These are phyloP conservation scores for Salvia miltiorrhiza DNA, from an alignment of 257 asterid genomes.

Conservation along the genomic window DNA sequence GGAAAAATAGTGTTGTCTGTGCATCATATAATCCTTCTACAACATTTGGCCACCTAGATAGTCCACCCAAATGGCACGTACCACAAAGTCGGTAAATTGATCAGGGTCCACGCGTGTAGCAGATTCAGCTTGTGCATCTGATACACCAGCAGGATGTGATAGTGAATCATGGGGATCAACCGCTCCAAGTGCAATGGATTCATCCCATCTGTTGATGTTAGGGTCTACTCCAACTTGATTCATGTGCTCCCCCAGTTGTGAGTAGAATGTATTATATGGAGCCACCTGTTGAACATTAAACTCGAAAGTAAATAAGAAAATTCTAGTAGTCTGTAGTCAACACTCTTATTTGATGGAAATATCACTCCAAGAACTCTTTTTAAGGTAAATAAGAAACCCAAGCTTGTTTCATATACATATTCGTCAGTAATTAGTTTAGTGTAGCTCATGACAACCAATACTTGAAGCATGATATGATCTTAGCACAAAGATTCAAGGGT, in stretches of 20 bases:
- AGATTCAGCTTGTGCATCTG: slow-evolving; percentile 89
- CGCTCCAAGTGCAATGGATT: slow-evolving; percentile 75
- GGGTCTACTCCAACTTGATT: slow-evolving; percentile 74
- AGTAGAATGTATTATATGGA: slow-evolving; percentile 73
- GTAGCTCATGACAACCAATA: not conserved
- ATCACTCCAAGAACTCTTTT: not conserved
- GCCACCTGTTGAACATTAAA: slow-evolving; percentile 57
- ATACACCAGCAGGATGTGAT: slow-evolving; percentile 91
- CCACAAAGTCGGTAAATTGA: slow-evolving; percentile 75
- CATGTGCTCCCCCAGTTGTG: slow-evolving; percentile 79
- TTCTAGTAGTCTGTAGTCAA: not conserved
- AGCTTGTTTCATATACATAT: not conserved
- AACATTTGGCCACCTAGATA: not conserved
- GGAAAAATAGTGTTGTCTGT: not conserved
- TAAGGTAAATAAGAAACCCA: slow-evolving; percentile 6
- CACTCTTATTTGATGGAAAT: not conserved
- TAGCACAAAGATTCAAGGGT: not conserved
- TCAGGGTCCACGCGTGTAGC: slow-evolving; percentile 80
- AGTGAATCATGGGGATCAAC: slow-evolving; percentile 94
- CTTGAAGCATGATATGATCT: not conserved
- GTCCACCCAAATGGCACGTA: slow-evolving; percentile 23
- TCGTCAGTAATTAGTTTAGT: not conserved
- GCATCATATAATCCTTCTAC: not conserved
- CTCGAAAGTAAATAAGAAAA: slow-evolving; percentile 8
- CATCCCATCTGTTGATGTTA: slow-evolving; percentile 77